These are phyloP conservation scores for Pyrenochaeta sp. DNA, from an alignment of 2,329 filamentous ascomycete species.

Conservation along the genomic window DNA sequence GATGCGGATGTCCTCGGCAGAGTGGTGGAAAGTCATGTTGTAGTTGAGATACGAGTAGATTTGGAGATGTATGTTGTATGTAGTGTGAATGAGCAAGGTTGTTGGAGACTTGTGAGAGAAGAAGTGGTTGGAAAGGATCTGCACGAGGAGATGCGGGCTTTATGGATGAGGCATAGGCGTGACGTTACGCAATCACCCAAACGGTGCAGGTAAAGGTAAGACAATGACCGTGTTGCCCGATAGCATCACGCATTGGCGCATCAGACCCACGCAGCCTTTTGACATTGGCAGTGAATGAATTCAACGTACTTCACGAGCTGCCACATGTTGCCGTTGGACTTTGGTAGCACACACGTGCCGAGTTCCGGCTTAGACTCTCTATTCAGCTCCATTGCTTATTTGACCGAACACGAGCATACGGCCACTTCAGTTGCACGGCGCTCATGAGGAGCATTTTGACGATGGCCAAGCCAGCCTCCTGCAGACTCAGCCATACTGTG, in stretches of 20 bases:
- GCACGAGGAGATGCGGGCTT: constrained; percentile 9
- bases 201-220: not conserved
- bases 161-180: constrained; percentile 9
- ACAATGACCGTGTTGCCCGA: not conserved
- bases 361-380: constrained; percentile 21
- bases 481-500: constrained; percentile 19
- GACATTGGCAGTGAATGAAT: not conserved
- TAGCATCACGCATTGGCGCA: not conserved
- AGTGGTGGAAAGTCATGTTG: constrained; percentile 58
- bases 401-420: constrained; percentile 1
- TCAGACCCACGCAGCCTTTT: not conserved
- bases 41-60: not conserved
- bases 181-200: not conserved
- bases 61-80: not conserved
- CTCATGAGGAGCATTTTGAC: not conserved
- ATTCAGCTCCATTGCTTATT: not conserved
- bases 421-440: constrained; percentile 5
- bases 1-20: constrained; percentile 57
- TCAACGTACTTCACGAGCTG: not conserved
- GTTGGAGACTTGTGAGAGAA: not conserved
- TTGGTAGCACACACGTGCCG: constrained; percentile 8
- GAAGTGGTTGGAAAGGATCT: not conserved
- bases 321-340: not conserved
- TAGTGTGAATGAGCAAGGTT: not conserved
- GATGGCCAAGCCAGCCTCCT: constrained; percentile 13